Evolutionary conservation across 1,284 basidiomycete genomes (phyloP), one percentile per base, ranked within the genome.

Genomic region (Phylloboletellus chloephorus): DNA sequence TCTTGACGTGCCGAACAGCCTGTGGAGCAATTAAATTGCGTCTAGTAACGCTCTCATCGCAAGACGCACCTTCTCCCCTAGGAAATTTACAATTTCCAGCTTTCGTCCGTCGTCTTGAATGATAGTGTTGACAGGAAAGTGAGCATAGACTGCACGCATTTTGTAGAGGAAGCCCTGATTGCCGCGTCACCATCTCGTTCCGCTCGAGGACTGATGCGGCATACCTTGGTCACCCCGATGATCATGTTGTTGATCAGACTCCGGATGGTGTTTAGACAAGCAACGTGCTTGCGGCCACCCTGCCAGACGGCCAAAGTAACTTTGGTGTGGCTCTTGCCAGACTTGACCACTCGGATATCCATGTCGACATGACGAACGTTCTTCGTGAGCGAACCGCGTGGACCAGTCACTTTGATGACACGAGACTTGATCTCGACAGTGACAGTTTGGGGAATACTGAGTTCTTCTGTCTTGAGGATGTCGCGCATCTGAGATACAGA

Each of bases 41-140:
- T 28, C 23, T 31, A 12, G 7, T 7, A 15, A 17, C 24, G 5
- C n/a, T 21, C 15, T 26, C 13, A 17, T 36, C 6, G 22, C 9
- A 26, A 20, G 17, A 48, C 67, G 16, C 43, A 87, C 87, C 80
- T 95, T 93, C 77, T 92, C 88, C 56, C 94, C 91, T 66, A 96
- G 76, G 77, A 98, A 98, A 76, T 98, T 98, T 61, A 97, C 86
- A 73, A 99, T 98, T 71, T 98, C 95, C 47, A 97, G 69, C 40
- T 82, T 73, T 42, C 65, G 65, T 45, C 90, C 91, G 56, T 72
- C 72, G 31, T 88, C 84, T 66, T 88, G 83, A 63, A 98, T 92
- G 68, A 98, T 98, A 66, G 90, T 87, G 78, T 99, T 98, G 79
- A 99, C 97, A 53, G 96, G 96, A 79, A 99, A 99, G 79, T 99